Base-by-base conservation (phyloP, 495 filamentous ascomycete genomes). In the Penicillium roqueforti region DNA sequence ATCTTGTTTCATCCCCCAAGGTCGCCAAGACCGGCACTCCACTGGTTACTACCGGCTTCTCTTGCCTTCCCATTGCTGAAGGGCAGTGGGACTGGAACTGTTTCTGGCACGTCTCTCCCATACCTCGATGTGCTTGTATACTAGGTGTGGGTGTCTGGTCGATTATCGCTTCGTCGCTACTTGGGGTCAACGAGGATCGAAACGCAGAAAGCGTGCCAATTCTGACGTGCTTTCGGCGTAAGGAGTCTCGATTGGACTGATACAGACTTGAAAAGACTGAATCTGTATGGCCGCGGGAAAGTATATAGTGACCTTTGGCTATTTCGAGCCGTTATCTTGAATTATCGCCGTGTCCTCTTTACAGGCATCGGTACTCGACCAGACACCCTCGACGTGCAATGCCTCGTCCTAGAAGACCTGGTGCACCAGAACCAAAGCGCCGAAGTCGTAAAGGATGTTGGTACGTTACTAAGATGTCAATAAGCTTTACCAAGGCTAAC, bases 381-480 rank as follows among this genome's bases (percentile, higher is more conserved):
- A 38, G 50, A 53, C 29, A 9, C 19, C 9, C 28, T 47, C 20
- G 48, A 53, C 44, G 56, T 65, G 65, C 59, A 71, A 87, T 88
- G 85, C 85, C 85, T 69, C 81, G 85, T 59, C 83, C 83, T 41
- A 81, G 83, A 74, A 79, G 80, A 64, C 75, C 81, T 63, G 83
- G 83, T 61, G 82, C 80, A 50, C 81, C 82, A 43, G 81, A 84
- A 70, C 83, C 84, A 10, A 88, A 86, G 69, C 76, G 80, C 61
- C 76, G 89, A 66, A 91, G 87, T 63, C 81, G 89, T 40, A 91
- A 87, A 72, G 89, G 89, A 57, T 95, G 89, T 71, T 92, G 89
- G 89, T 91, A 71, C 75, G 83, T 77, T 34, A n/a, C 47, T 36
- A 32, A 47, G 18, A 29, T 31, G 6, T 4, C 8, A 22, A 23